These are phyloP conservation scores for Achaetomium macrosporum DNA, from an alignment of 2,329 filamentous ascomycete species.

Conservation along the genomic window DNA sequence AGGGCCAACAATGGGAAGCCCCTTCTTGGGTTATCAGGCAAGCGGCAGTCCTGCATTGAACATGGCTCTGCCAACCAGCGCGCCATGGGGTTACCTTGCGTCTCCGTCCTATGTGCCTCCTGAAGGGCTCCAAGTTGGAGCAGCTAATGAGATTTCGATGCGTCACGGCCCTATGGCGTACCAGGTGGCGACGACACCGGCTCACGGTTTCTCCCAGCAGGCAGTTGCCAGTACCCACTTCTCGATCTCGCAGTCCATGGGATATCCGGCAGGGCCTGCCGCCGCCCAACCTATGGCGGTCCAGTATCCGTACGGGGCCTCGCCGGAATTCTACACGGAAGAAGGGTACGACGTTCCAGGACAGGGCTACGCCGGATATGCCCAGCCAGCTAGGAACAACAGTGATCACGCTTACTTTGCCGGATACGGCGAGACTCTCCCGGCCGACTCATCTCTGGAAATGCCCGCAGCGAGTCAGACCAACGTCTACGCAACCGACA, in stretches of 20 bases:
- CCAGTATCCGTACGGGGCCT: constrained; percentile 1
- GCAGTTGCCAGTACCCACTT: background rate
- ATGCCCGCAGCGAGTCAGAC: too few relatives aligned
- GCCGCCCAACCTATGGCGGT: background rate
- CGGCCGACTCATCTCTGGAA: background rate
- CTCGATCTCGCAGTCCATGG: background rate
- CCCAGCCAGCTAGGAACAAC: background rate
- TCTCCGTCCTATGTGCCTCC: background rate
- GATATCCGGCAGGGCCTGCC: background rate
- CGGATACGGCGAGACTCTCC: background rate
- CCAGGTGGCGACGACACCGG: background rate
- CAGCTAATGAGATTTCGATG: background rate
- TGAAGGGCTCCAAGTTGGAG: background rate
- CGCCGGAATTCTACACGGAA: background rate
- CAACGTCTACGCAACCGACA: too few relatives aligned
- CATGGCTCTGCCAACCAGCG: background rate
- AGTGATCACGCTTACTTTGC: background rate
- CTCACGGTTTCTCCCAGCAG: background rate
- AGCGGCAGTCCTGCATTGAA: background rate
- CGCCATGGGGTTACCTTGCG: constrained; percentile 4
- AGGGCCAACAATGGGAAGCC: background rate
- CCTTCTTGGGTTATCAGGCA: constrained; percentile 1
- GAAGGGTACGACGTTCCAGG: background rate
- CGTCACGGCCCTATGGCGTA: background rate
- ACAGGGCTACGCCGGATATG: background rate